These are phyloP conservation scores for Zygosaccharomyces pseudobailii DNA, from an alignment of 1,139 yeast genomes.

Conservation along the genomic window DNA sequence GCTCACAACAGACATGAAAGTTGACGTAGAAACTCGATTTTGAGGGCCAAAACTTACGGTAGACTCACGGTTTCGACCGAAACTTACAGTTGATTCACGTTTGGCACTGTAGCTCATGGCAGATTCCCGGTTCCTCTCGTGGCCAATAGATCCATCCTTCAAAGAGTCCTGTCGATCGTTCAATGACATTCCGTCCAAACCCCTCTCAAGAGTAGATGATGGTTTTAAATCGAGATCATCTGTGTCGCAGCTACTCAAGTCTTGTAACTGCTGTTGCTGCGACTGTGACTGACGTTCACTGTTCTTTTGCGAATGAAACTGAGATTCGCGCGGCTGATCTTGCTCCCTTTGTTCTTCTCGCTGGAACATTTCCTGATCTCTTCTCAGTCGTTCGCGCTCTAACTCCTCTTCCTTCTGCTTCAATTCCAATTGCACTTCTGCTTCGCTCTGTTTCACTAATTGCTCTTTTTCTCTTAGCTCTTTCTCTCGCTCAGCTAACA, in stretches of 20 bases:
- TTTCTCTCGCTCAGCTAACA: slow-evolving; percentile 11
- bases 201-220: slow-evolving; percentile 20
- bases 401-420: slow-evolving; percentile 5
- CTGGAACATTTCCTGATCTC: slow-evolving; percentile 3
- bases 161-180: slow-evolving; percentile 1
- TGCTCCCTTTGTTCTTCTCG: neutral
- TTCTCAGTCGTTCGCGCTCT: slow-evolving; percentile 2
- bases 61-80: neutral
- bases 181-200: slow-evolving; percentile 15
- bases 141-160: slow-evolving; percentile 1
- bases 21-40: slow-evolving; percentile 20
- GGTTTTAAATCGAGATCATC: slow-evolving; percentile 20
- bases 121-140: neutral
- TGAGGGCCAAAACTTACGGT: neutral
- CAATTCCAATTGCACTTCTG: slow-evolving; percentile 5
- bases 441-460: slow-evolving; percentile 7
- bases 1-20: slow-evolving; percentile 24
- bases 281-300: neutral
- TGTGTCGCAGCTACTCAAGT: neutral
- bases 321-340: neutral
- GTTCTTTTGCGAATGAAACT: neutral
- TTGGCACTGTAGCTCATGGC: neutral
- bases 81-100: neutral
- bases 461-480: slow-evolving; percentile 10
- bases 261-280: neutral